Evolutionary conservation across 306 rosid genomes (phyloP).

Genomic region (Ormosia emarginata): DNA sequence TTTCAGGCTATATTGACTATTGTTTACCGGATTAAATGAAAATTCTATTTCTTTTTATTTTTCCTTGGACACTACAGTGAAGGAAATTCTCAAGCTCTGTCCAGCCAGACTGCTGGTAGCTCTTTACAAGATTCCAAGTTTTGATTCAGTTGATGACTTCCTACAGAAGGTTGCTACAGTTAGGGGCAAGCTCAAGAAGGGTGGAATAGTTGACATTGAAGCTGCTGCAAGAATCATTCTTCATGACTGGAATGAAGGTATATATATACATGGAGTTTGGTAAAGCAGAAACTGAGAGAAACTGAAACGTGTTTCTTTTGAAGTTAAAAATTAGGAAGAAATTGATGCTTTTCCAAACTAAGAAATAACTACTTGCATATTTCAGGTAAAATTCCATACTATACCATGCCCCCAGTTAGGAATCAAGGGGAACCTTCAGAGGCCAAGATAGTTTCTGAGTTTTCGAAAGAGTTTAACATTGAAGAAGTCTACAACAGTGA

Average conservation of each 20-base stretch:
- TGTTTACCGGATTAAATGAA: neutral
- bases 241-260: conserved; percentile 98
- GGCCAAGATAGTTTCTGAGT: conserved; percentile 61
- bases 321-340: neutral
- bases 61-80: conserved; percentile 48
- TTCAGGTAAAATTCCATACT: conserved; percentile 92
- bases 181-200: conserved; percentile 93
- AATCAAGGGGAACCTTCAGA: conserved; percentile 67
- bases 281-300: neutral
- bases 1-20: neutral
- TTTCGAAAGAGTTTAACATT: conserved; percentile 68
- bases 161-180: conserved; percentile 78
- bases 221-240: conserved; percentile 92
- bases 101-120: conserved; percentile 63
- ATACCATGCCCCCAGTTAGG: conserved; percentile 85
- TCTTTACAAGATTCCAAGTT: conserved; percentile 75
- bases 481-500: conserved; percentile 78
- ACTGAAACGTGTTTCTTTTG: neutral
- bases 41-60: neutral
- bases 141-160: conserved; percentile 80
- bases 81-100: conserved; percentile 93
- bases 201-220: conserved; percentile 70
- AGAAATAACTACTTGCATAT: neutral
- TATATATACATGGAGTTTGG: conserved; percentile 24
- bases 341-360: neutral